Evolutionary conservation across 305 asterid genomes (phyloP).

Genomic region (Fraxinus sp.): DNA sequence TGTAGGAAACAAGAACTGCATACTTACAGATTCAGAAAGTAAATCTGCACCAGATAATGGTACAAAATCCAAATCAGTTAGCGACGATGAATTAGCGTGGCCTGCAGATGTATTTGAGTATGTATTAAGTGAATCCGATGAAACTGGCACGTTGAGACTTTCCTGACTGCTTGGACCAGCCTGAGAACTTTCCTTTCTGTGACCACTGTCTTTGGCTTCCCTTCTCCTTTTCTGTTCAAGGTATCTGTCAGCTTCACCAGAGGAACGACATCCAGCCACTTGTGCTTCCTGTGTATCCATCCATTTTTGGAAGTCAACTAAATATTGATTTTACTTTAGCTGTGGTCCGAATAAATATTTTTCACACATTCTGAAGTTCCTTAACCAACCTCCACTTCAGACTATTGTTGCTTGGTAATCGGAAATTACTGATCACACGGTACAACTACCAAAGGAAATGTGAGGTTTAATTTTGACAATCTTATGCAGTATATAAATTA

Average conservation of each 20-base stretch:
- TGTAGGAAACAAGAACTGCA: neutral
- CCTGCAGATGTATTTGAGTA: conserved; percentile 47
- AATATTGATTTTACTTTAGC: neutral
- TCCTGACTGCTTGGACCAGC: conserved; percentile 58
- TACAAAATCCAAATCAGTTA: conserved; percentile 37
- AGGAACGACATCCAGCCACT: conserved; percentile 68
- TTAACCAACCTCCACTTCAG: neutral
- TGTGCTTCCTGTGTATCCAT: conserved; percentile 64
- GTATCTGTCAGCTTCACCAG: conserved; percentile 69
- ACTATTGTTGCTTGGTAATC: neutral
- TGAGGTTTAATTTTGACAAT: neutral
- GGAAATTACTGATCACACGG: neutral
- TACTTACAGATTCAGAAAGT: conserved; percentile 67
- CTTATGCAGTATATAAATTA: neutral
- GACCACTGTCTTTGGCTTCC: conserved; percentile 47
- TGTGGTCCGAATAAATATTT: neutral
- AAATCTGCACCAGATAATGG: conserved; percentile 44
- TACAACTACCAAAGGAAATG: neutral
- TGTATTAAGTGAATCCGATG: conserved; percentile 59
- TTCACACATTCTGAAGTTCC: neutral
- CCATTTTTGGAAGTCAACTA: conserved; percentile 15
- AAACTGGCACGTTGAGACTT: conserved; percentile 41
- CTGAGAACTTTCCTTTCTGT: conserved; percentile 49
- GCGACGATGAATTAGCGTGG: conserved; percentile 44
- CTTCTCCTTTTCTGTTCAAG: conserved; percentile 56